Evolutionary conservation across 2,329 filamentous ascomycete genomes (phyloP).

Genomic region (Exophiala oligosperma): DNA sequence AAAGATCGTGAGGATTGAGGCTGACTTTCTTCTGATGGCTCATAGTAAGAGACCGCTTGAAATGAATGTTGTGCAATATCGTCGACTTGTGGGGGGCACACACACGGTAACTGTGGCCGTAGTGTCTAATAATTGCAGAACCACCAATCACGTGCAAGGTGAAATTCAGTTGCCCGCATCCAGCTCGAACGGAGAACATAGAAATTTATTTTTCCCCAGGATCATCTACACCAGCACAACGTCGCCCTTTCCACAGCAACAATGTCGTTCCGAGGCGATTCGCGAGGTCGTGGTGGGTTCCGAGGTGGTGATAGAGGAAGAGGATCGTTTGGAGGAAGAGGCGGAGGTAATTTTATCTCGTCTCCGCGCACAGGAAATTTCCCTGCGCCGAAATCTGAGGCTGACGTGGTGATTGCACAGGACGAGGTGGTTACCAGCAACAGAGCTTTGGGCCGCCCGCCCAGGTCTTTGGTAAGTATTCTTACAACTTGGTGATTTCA

Average conservation of each 20-base stretch:
- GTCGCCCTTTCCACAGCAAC: constrained; percentile 30
- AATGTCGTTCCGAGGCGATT: constrained; percentile 66
- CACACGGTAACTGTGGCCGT: not conserved
- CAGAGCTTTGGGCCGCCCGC: constrained; percentile 64
- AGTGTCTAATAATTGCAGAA: constrained; percentile 1
- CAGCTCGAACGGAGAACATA: constrained; percentile 12
- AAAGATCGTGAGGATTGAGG: constrained; percentile 29
- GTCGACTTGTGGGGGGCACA: constrained; percentile 9
- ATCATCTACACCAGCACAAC: constrained; percentile 9
- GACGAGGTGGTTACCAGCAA: constrained; percentile 62
- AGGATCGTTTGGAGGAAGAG: constrained; percentile 41
- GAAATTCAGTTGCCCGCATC: constrained; percentile 15
- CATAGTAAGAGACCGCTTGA: constrained; percentile 18
- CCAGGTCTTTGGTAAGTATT: constrained; percentile 54
- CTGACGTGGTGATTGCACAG: constrained; percentile 24
- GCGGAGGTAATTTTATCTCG: constrained; percentile 42
- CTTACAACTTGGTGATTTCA: constrained; percentile 6
- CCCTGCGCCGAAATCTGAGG: constrained; percentile 22
- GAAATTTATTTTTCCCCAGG: constrained; percentile 22
- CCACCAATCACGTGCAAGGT: constrained; percentile 18
- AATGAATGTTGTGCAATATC: constrained; percentile 14
- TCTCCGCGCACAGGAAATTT: constrained; percentile 25
- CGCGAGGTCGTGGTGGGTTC: constrained; percentile 51
- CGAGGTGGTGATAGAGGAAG: constrained; percentile 55
- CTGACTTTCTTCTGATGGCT: constrained; percentile 29